Base-by-base conservation (phyloP, 495 filamentous ascomycete genomes). In the Penicillium macrosclerotiorum region DNA sequence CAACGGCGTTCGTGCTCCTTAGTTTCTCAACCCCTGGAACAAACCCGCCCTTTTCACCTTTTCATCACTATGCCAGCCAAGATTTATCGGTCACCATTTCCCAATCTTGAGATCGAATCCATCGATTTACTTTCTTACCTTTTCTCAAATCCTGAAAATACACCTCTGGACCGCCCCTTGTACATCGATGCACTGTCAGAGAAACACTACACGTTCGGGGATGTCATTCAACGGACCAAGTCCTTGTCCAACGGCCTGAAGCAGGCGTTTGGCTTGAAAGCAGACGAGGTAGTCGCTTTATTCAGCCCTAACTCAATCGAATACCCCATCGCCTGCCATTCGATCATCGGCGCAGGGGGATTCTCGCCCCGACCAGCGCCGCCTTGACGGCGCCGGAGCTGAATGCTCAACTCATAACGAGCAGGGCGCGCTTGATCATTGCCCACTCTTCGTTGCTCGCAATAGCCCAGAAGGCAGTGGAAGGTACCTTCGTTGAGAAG, bases 331-430 rank as follows among this genome's bases (percentile, higher is more conserved):
- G 63, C 87, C 37, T 83, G 70, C 52, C 86, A 88, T 72, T 88
- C 87, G 13, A 69, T 76, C 14, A 75, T 83, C 39, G 93, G 86
- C 76, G 83, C 89, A 0, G 89, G 88, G 23, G 89, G n/a, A 69
- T 82, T 26, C 57, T 85, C 12, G 83, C 82, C 3, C 85, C 90
- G 0, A 87, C 87, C 8, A 95, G 93, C 60, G 88, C 90, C 20
- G 76, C 77, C 2, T 93, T 94, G 65, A 90, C 84, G 2, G 73
- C 68, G 14, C 78, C 90, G 8, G 90, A 95, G 57, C 74, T 95
- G 6, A 81, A 86, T n/a, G 90, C 85, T 60, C 90, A 95, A 60
- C 77, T 95, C 45, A 80, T 83, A 47, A 84, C 91, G 57, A 81
- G 83, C 2, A 69, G 76, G 3, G 89, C 87, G 30, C 85, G 80